Evolutionary conservation across 2,329 filamentous ascomycete genomes (phyloP).

Genomic region (Pseudodiploospora longispora): DNA sequence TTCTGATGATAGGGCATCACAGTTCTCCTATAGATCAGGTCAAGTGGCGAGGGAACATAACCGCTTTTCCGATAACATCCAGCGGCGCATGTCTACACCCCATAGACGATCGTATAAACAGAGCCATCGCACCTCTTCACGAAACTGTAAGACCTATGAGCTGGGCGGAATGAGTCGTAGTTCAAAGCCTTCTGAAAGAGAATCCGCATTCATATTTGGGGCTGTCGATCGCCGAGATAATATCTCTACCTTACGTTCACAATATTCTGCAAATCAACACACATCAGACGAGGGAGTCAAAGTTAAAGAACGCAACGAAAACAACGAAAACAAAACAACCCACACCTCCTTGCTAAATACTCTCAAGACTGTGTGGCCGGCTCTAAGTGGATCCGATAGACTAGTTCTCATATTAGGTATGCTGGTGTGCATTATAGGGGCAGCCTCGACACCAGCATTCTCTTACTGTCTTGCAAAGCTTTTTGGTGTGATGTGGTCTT

Average conservation of each 20-base stretch:
- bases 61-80: too few species aligned
- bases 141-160: too few species aligned
- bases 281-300: too few species aligned
- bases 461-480: constrained; percentile 68
- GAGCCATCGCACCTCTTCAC: too few species aligned
- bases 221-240: constrained; percentile 22
- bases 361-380: constrained; percentile 59
- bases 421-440: constrained; percentile 53
- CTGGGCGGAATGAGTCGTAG: background rate
- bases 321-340: background rate
- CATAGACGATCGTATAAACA: too few species aligned
- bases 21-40: background rate
- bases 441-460: constrained; percentile 64
- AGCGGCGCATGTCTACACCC: too few species aligned
- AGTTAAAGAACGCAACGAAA: too few species aligned
- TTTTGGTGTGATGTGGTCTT: constrained; percentile 58
- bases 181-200: constrained; percentile 8
- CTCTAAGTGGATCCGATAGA: constrained; percentile 43
- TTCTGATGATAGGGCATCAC: too few species aligned
- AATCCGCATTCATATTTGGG: constrained; percentile 15
- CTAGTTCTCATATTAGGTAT: constrained; percentile 52
- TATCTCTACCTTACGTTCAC: constrained; percentile 4
- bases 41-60: too few species aligned
- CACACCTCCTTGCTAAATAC: constrained; percentile 14
- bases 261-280: too few species aligned